Conservation (phyloP, 805 yeast genomes). For the Yamadazyma paraphyllophila region DNA sequence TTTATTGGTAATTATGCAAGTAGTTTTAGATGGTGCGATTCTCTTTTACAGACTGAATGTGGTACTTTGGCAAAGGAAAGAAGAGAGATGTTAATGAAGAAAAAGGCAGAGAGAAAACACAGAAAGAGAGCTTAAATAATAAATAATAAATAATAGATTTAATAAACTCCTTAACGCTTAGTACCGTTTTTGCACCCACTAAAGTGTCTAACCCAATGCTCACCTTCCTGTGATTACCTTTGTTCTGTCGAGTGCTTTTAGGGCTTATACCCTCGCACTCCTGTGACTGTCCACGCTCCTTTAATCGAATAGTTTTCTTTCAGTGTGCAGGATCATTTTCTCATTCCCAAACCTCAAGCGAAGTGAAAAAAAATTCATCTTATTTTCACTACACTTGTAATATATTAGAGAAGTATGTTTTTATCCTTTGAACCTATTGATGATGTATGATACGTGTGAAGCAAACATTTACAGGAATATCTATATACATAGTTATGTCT, state of each 20-base stretch:
- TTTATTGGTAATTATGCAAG: constrained; percentile 95
- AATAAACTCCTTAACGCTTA: background rate
- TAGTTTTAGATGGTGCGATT: constrained; percentile 96
- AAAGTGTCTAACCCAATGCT: background rate
- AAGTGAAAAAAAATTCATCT: constrained; percentile 14
- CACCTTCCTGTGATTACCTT: background rate
- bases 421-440: background rate
- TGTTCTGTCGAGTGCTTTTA: background rate
- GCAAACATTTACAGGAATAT: background rate
- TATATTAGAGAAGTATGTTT: constrained; percentile 13
- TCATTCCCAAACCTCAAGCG: constrained; percentile 6
- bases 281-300: constrained; percentile 4
- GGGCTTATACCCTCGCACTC: constrained; percentile 7
- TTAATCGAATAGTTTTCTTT: background rate
- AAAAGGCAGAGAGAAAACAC: constrained; percentile 43
- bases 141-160: background rate
- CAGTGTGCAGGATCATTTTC: constrained; percentile 7
- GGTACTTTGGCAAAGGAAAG: constrained; percentile 75
- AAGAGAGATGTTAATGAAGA: constrained; percentile 65
- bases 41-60: constrained; percentile 80
- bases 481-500: background rate
- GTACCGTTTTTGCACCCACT: background rate
- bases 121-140: constrained; percentile 17
- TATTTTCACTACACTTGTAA: constrained; percentile 13
- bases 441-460: background rate